phyloP scores from a whole-genome alignment of 2,329 filamentous ascomycete species.

The Cladophialophora yegresii region DNA sequence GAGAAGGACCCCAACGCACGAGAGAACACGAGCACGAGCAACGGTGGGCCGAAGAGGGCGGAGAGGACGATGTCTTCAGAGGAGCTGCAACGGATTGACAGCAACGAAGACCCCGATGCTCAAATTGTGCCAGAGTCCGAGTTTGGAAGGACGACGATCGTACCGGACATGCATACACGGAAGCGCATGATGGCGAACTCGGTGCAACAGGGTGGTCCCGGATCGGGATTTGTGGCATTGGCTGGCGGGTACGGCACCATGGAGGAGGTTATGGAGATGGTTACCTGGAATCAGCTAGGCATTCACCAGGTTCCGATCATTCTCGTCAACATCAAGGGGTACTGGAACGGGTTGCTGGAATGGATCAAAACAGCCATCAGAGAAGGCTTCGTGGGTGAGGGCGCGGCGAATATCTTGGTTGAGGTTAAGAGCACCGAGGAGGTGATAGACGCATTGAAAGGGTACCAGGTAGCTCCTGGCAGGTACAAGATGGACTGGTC shows the following conservation, averaged over 20 bases:
- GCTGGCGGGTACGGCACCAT: slow-evolving; percentile 90
- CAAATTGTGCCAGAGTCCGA: slow-evolving; percentile 44
- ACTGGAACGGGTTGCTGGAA: slow-evolving; percentile 81
- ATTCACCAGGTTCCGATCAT: slow-evolving; percentile 82
- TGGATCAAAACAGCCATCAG: slow-evolving; percentile 78
- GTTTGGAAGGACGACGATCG: slow-evolving; percentile 84
- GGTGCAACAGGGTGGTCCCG: slow-evolving; percentile 77
- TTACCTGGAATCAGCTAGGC: slow-evolving; percentile 91
- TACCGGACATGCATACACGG: slow-evolving; percentile 92
- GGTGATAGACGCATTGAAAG: slow-evolving; percentile 67
- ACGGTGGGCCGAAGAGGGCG: slow-evolving; percentile 40
- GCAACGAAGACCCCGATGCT: slow-evolving; percentile 35
- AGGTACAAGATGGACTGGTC: slow-evolving; percentile 83
- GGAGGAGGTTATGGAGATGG: slow-evolving; percentile 95
- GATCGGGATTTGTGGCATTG: slow-evolving; percentile 85
- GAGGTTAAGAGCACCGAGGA: slow-evolving; percentile 72
- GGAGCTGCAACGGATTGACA: slow-evolving; percentile 36
- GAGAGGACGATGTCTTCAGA: slow-evolving; percentile 65
- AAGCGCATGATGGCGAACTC: slow-evolving; percentile 92
- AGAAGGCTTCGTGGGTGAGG: slow-evolving; percentile 72
- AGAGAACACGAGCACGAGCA: slow-evolving; percentile 6
- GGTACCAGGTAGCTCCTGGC: slow-evolving; percentile 74
- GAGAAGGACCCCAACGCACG: slow-evolving; percentile 51
- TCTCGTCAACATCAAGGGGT: slow-evolving; percentile 83
- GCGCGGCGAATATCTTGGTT: slow-evolving; percentile 74